Evolutionary conservation across 345 rosid genomes (phyloP), one percentile per base, ranked within the genome.

Genomic region (Citrus mangshanensis): DNA sequence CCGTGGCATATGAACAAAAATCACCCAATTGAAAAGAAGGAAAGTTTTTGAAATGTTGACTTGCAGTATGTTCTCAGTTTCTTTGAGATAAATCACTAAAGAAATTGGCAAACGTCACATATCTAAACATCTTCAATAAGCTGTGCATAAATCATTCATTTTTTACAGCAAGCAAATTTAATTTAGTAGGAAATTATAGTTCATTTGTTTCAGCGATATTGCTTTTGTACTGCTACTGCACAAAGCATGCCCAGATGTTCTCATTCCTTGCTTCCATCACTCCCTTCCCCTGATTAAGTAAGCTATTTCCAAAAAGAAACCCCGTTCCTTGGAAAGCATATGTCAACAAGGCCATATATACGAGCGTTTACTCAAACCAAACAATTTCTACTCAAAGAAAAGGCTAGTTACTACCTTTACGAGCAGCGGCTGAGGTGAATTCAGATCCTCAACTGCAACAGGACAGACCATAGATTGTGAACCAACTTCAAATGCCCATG

Each of bases 401-500:
- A 61, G 2, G 38, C 59, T 21, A 58, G 62, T 66, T 25, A 34
- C 73, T 81, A 94, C 95, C 98, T 96, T 95, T 37, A 96, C 93
- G 65, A 91, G 98, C 93, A 94, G 86, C 84, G 89, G 93, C 56
- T 97, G 91, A 75, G 98, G 98, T 37, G 86, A 86, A 82, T 83
- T 93, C 70, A 96, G 87, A 90, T 96, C 99, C 85, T 94, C 99
- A 8, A 96, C 97, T 9, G 93, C 88, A 64, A 96, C 92, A 68
- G 98, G 99, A 75, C 98, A 94, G 56, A 91, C 84, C 91, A 90
- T 82, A 69, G 97, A 89, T 83, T 87, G 91, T 75, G 98, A 92
- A 6, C 95, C 97, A 58, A 96, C 98, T 89, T 96, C 98, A 72
- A 87, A 96, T 67, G 98, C 98, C 96, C 98, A 93, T 38, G 98